Conservation (phyloP, 2,329 filamentous ascomycete species). For the Ceratocystis diversiconidia region DNA sequence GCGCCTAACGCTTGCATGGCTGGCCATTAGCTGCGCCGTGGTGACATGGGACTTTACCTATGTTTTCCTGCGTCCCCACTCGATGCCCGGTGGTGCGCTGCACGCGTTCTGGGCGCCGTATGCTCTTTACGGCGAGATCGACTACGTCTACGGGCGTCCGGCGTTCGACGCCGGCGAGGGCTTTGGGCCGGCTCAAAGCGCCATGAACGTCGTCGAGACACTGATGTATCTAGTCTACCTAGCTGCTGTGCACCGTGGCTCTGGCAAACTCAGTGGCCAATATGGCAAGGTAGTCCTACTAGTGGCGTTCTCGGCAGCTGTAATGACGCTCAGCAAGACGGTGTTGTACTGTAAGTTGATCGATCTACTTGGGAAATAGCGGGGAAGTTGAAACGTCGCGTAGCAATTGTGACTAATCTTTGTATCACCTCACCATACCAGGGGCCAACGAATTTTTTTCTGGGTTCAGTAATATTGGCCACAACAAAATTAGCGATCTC, state of each 20-base stretch:
- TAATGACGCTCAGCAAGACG: constrained; percentile 52
- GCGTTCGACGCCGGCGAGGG: constrained; percentile 53
- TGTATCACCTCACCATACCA: constrained; percentile 21
- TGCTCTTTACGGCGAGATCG: constrained; percentile 62
- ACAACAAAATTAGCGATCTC: constrained; percentile 34
- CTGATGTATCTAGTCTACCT: constrained; percentile 47
- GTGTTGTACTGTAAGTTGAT: constrained; percentile 40
- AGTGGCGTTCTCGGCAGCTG: constrained; percentile 37
- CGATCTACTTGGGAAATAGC: neutral
- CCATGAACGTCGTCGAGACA: constrained; percentile 56
- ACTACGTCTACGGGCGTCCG: constrained; percentile 69
- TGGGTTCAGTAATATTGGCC: constrained; percentile 42
- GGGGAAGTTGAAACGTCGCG: neutral
- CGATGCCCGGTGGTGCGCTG: constrained; percentile 61
- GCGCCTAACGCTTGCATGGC: constrained; percentile 47
- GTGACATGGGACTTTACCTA: constrained; percentile 73
- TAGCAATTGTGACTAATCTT: neutral
- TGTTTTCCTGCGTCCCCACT: constrained; percentile 63
- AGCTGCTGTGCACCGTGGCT: constrained; percentile 22
- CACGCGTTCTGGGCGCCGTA: constrained; percentile 71
- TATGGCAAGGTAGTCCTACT: constrained; percentile 33
- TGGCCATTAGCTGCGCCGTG: constrained; percentile 59
- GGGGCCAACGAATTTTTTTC: constrained; percentile 44
- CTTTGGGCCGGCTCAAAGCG: constrained; percentile 62
- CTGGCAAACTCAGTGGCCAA: constrained; percentile 29